These are phyloP conservation scores for Monilinia fructigena DNA, from an alignment of 2,329 filamentous ascomycete genomes.

Conservation along the genomic window DNA sequence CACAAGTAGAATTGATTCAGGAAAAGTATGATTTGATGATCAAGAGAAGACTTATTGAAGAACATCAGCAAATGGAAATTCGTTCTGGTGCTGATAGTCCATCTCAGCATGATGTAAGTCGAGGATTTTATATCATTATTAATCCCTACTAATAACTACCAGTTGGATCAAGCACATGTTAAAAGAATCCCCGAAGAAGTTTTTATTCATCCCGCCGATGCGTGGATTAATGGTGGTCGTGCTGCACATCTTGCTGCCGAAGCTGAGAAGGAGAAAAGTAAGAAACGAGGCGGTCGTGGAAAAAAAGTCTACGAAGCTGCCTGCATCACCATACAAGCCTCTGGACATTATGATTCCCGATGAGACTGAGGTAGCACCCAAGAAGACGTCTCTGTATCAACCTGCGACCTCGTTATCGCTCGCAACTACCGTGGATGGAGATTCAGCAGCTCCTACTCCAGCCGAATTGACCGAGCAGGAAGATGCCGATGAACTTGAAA, in stretches of 20 bases:
- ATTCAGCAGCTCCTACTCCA: conserved; percentile 30
- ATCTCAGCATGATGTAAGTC: conserved; percentile 34
- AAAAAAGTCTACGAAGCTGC: conserved; percentile 20
- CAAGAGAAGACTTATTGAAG: conserved; percentile 31
- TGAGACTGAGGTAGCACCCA: conserved; percentile 23
- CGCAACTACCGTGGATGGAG: conserved; percentile 23
- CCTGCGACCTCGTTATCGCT: conserved; percentile 20
- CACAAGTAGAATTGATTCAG: conserved; percentile 28
- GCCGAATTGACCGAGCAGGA: conserved; percentile 29
- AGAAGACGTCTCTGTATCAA: conserved; percentile 28
- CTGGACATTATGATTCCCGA: conserved; percentile 8
- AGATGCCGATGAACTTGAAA: conserved; percentile 27
- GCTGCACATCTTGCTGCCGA: conserved; percentile 18
- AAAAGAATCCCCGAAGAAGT: conserved; percentile 15
- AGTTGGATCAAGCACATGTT: conserved; percentile 29
- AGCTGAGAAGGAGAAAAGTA: conserved; percentile 20
- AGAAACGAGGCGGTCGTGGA: conserved; percentile 20
- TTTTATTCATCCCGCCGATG: conserved; percentile 19
- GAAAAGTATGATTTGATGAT: conserved; percentile 28
- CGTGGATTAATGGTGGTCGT: conserved; percentile 18
- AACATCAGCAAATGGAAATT: conserved; percentile 26
- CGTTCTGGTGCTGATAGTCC: conserved; percentile 28
- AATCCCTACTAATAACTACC: conserved; percentile 22
- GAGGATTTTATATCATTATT: neutral
- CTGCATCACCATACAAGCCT: conserved; percentile 15